phyloP scores from a whole-genome alignment of 306 rosid genomes.

The Rubus parviflorus region DNA sequence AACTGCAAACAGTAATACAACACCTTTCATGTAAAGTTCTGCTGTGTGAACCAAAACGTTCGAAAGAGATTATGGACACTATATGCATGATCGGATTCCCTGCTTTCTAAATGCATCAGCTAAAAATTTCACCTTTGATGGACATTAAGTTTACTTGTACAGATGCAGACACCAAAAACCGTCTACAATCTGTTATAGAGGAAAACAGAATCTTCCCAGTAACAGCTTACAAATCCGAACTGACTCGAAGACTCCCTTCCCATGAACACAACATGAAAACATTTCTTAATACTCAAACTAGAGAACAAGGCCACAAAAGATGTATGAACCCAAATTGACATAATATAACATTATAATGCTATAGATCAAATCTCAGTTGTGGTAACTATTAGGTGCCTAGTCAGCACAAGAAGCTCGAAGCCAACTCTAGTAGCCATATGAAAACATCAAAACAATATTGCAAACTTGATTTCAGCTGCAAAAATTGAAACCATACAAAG shows the following conservation, averaged over 20 bases:
- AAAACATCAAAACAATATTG: not conserved
- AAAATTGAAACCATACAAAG: no score
- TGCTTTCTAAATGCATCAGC: no score
- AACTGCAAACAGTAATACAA: no score
- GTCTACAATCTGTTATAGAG: not conserved
- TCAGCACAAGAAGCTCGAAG: no score
- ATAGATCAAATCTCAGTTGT: not conserved
- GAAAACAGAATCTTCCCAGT: not conserved
- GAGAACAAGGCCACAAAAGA: not conserved
- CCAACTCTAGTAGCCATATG: not conserved
- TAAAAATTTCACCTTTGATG: no score
- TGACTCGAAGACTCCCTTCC: not conserved
- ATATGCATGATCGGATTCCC: no score
- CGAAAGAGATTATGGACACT: no score
- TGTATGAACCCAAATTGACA: not conserved
- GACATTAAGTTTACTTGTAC: no score
- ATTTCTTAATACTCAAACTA: not conserved
- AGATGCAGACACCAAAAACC: not conserved
- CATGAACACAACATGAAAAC: not conserved
- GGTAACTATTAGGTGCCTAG: no score
- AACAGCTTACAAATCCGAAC: not conserved
- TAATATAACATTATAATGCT: not conserved
- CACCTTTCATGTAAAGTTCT: no score
- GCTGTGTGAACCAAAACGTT: no score
- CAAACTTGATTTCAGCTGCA: no score